Percentiles rank a stretch among this genome's conserved stretches.
These are phyloP conservation scores for Flaveria robusta DNA, from an alignment of 129 eudicot species.

Conservation along the genomic window DNA sequence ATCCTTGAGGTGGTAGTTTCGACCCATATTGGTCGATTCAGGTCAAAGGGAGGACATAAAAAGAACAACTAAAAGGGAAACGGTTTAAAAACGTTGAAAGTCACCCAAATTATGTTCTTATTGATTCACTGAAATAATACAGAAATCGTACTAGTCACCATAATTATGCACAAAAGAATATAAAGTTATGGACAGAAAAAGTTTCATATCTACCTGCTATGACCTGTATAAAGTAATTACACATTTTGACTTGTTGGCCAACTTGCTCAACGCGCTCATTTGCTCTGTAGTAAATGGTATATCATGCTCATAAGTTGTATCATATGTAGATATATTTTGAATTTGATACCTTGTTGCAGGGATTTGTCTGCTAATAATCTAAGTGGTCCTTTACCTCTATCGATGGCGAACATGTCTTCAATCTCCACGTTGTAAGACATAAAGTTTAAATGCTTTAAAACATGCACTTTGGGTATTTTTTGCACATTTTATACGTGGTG, in stretches of 20 bases:
- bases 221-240: not conserved
- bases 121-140: not conserved
- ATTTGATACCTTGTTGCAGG: conserved; percentile 51
- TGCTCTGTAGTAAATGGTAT: conserved; percentile 11
- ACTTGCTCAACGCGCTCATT: conserved; percentile 6
- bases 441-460: not conserved
- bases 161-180: not conserved
- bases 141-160: not conserved
- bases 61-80: not conserved
- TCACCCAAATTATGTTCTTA: not conserved
- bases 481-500: not conserved
- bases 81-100: not conserved
- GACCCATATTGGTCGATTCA: not conserved
- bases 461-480: not conserved
- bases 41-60: not conserved
- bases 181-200: no score
- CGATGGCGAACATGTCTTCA: conserved; percentile 70
- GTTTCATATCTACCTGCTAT: no score
- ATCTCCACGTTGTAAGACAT: conserved; percentile 66
- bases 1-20: not conserved
- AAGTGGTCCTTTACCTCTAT: conserved; percentile 74
- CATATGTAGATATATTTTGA: not conserved
- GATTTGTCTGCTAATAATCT: conserved; percentile 77
- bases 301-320: not conserved
- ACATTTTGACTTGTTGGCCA: not conserved